Evolutionary conservation across 1,284 basidiomycete species (phyloP).

Genomic region (Ustilago tritici): DNA sequence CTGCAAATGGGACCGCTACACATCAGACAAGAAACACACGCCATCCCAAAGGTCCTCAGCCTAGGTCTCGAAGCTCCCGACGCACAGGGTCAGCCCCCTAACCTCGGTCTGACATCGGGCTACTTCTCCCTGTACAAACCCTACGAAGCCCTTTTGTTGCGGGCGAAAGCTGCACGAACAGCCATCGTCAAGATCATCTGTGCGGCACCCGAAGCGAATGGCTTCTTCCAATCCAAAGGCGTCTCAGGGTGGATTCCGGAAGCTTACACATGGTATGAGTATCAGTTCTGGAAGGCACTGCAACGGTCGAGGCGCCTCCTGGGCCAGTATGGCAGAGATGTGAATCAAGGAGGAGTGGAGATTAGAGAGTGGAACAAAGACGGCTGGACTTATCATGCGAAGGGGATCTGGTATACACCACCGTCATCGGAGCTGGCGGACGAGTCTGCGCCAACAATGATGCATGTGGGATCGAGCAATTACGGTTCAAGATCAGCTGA

Average conservation of each 20-base stretch:
- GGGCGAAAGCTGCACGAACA: conserved; percentile 40
- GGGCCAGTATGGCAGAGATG: conserved; percentile 37
- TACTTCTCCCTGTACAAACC: conserved; percentile 89
- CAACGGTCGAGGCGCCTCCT: conserved; percentile 70
- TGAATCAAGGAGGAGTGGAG: conserved; percentile 72
- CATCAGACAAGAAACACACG: conserved; percentile 69
- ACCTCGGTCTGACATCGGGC: conserved; percentile 78
- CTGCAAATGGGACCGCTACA: conserved; percentile 70
- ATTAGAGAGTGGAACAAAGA: conserved; percentile 86
- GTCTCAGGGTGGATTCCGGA: conserved; percentile 93
- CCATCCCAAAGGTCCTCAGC: conserved; percentile 54
- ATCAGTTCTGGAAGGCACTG: conserved; percentile 80
- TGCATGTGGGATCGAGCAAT: conserved; percentile 95
- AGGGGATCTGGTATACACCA: conserved; percentile 74
- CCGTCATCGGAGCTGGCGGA: neutral
- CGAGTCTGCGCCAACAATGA: conserved; percentile 68
- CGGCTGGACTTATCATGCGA: conserved; percentile 99
- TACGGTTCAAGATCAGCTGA: conserved; percentile 90
- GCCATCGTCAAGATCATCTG: conserved; percentile 75
- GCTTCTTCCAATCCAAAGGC: conserved; percentile 90
- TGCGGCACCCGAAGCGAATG: conserved; percentile 87
- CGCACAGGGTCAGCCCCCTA: conserved; percentile 8
- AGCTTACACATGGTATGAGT: conserved; percentile 89
- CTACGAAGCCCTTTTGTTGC: conserved; percentile 73
- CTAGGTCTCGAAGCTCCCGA: conserved; percentile 6